These are phyloP conservation scores for Verticillium isaacii DNA, from an alignment of 2,329 filamentous ascomycete species.

Conservation along the genomic window DNA sequence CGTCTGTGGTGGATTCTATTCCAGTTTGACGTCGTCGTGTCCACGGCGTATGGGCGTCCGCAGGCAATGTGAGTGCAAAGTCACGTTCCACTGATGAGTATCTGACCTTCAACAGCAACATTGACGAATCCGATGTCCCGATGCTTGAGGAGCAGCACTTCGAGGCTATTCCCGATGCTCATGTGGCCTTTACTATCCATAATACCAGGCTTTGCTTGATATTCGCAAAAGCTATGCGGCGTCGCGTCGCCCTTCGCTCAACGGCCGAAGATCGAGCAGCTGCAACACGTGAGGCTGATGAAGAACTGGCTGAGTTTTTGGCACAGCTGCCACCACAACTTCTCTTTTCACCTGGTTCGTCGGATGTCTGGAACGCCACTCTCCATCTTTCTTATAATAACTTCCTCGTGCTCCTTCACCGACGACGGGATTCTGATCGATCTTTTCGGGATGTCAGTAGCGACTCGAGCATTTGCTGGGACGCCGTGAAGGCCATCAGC, in stretches of 20 bases:
- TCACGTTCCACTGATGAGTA: neutral
- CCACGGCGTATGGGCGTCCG: conserved; percentile 41
- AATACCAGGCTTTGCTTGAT: conserved; percentile 45
- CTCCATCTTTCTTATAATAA: conserved; percentile 30
- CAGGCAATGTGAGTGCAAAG: conserved; percentile 34
- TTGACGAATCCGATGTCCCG: conserved; percentile 46
- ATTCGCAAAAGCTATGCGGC: conserved; percentile 32
- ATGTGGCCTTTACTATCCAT: conserved; percentile 38
- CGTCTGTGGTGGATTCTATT: conserved; percentile 36
- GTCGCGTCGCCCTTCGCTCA: conserved; percentile 11
- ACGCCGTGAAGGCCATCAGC: conserved; percentile 19
- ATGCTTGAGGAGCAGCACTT: conserved; percentile 39
- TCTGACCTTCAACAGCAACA: conserved; percentile 21
- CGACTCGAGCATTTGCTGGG: conserved; percentile 24
- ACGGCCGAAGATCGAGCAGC: conserved; percentile 16
- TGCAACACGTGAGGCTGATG: conserved; percentile 23
- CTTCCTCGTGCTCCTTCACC: conserved; percentile 27
- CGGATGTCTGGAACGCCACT: conserved; percentile 21
- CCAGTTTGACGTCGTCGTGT: conserved; percentile 31
- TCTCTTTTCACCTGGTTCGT: conserved; percentile 14
- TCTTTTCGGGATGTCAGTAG: conserved; percentile 11
- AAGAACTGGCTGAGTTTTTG: conserved; percentile 23
- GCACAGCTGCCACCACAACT: conserved; percentile 21
- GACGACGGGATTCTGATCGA: conserved; percentile 5
- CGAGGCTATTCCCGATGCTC: conserved; percentile 31